Conservation (phyloP, 306 rosid species). For the Cucurbita argyrosperma region DNA sequence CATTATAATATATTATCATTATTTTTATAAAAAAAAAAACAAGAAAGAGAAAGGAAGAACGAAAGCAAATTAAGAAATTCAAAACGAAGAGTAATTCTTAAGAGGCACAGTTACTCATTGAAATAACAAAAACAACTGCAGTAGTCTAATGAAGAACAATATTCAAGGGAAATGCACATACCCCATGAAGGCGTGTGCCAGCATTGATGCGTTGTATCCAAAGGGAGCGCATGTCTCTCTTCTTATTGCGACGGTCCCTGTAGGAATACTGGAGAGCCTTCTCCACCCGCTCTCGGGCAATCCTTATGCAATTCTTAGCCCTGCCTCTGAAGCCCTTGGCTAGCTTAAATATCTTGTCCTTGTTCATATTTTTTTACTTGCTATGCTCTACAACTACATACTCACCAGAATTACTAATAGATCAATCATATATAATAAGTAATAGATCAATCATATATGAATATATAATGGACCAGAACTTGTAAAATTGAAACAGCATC, state of each 20-base stretch:
- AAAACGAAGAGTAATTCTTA: not conserved
- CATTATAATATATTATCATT: not conserved
- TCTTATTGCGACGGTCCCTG: constrained; percentile 91
- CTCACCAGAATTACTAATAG: not conserved
- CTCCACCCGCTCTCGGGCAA: constrained; percentile 93
- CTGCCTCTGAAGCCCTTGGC: constrained; percentile 97
- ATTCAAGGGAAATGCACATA: constrained; percentile 16
- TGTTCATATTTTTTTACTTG: constrained; percentile 42
- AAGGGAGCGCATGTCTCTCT: constrained; percentile 90
- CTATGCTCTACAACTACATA: constrained; percentile 8
- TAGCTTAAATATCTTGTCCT: constrained; percentile 68
- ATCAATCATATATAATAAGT: not conserved
- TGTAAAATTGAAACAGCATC: not conserved
- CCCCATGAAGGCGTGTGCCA: constrained; percentile 84
- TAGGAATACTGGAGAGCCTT: constrained; percentile 96
- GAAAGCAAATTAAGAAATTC: not conserved
- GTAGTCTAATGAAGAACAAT: not conserved
- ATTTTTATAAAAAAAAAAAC: not conserved
- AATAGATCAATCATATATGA: not conserved
- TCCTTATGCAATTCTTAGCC: constrained; percentile 93
- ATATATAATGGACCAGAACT: not conserved
- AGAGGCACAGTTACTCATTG: not conserved
- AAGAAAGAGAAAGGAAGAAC: not conserved
- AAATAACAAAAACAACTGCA: not conserved
- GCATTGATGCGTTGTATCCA: constrained; percentile 95